Conservation (phyloP, 176 grass and related monocot species). For the Musa acuminata region DNA sequence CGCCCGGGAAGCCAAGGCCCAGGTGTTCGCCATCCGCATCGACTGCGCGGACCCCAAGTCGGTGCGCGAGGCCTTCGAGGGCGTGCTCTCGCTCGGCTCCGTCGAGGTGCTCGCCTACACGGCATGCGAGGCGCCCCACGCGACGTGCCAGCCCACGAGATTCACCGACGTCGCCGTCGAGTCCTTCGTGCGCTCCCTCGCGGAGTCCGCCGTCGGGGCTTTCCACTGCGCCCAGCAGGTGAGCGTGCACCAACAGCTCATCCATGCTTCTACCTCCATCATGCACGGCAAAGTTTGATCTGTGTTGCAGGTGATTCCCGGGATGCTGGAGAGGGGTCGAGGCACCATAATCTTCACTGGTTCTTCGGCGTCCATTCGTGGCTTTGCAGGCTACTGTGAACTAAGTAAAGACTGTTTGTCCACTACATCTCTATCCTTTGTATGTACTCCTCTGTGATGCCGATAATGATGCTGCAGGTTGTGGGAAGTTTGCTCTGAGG, state of each 20-base stretch:
- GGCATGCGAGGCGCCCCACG: constrained; percentile 29
- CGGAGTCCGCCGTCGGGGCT: constrained; percentile 53
- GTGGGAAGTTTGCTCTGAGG: constrained; percentile 76
- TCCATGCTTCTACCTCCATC: too few species aligned
- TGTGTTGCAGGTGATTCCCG: constrained; percentile 50
- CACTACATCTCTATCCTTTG: too few species aligned
- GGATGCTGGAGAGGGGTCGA: constrained; percentile 72
- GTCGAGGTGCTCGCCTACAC: constrained; percentile 90
- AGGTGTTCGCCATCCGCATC: constrained; percentile 83
- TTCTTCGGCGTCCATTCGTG: constrained; percentile 58
- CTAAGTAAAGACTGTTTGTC: constrained; percentile 25
- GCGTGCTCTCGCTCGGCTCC: constrained; percentile 70
- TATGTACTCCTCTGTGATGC: too few species aligned
- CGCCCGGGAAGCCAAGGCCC: constrained; percentile 70
- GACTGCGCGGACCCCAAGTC: constrained; percentile 75
- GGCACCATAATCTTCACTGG: constrained; percentile 89
- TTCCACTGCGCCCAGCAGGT: constrained; percentile 87
- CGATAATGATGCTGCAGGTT: constrained; percentile 29
- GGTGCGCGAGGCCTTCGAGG: constrained; percentile 91
- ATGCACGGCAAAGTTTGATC: not conserved
- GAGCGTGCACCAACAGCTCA: not conserved
- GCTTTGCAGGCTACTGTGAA: constrained; percentile 49
- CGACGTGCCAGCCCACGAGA: constrained; percentile 21
- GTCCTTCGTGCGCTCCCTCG: constrained; percentile 52
- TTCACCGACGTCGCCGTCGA: constrained; percentile 50